Conservation (phyloP, 257 asterid species). For the Solanum clarkiae region DNA sequence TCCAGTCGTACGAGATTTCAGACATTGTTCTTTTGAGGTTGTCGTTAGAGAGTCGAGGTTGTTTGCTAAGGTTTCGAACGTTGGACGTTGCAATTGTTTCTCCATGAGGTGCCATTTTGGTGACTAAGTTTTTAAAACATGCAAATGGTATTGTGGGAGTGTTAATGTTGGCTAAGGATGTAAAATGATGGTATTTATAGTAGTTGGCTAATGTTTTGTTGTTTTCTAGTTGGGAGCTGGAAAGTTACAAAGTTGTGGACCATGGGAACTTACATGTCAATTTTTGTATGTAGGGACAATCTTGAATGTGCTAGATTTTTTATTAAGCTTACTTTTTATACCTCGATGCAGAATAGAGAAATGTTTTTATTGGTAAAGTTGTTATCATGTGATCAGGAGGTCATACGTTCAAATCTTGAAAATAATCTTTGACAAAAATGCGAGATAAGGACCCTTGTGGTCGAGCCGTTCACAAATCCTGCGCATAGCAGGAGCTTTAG, state of each 20-base stretch:
- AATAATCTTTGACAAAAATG: too few relatives aligned
- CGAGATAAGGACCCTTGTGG: too few relatives aligned
- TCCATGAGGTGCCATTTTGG: conserved; percentile 5
- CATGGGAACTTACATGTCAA: background rate
- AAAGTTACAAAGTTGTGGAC: background rate
- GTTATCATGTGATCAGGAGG: too few relatives aligned
- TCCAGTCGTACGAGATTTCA: conserved; percentile 1
- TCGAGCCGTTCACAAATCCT: too few relatives aligned
- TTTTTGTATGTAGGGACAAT: background rate
- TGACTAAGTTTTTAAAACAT: background rate
- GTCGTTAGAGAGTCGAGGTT: background rate
- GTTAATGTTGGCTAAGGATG: background rate
- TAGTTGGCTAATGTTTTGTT: background rate
- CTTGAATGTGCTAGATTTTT: background rate
- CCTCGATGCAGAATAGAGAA: background rate
- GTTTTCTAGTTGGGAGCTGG: background rate
- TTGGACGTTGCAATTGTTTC: background rate
- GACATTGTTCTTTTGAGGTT: conserved; percentile 1
- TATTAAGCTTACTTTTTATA: background rate
- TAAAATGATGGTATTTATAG: background rate
- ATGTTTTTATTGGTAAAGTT: too few relatives aligned
- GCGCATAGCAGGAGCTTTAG: too few relatives aligned
- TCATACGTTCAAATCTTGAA: too few relatives aligned
- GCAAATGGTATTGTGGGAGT: background rate
- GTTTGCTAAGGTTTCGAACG: background rate